Percentiles rank a stretch among this genome's conserved stretches.
Evolutionary conservation across 148 eudicot genomes (phyloP).

Genomic region (Fagopyrum homotropicum): DNA sequence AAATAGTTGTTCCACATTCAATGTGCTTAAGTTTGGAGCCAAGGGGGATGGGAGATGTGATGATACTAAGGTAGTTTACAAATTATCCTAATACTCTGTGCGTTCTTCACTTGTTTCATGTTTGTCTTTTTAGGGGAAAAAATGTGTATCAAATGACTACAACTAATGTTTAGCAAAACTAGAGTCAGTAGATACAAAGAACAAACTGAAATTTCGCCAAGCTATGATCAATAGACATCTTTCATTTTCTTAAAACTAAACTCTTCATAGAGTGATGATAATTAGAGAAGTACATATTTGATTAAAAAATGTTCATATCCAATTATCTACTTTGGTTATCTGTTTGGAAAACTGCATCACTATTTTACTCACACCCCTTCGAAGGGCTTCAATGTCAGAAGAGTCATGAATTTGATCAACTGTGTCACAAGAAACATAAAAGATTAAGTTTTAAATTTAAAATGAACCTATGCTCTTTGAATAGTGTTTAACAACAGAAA

Average conservation of each 20-base stretch:
- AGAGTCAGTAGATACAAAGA: background rate
- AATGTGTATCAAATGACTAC: background rate
- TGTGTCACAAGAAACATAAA: background rate
- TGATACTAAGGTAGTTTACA: constrained; percentile 65
- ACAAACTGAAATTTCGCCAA: background rate
- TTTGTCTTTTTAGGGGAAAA: background rate
- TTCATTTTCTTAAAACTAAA: background rate
- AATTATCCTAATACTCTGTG: background rate
- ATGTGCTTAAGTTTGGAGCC: constrained; percentile 75
- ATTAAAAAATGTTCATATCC: no score
- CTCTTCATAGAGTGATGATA: background rate
- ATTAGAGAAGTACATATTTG: no score
- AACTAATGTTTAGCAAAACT: background rate
- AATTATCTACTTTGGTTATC: no score
- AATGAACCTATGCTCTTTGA: background rate
- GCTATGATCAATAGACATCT: background rate
- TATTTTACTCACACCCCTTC: background rate
- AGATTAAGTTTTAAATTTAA: background rate
- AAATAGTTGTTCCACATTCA: constrained; percentile 19
- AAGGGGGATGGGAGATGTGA: constrained; percentile 71
- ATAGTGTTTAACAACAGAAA: background rate
- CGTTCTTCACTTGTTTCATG: background rate
- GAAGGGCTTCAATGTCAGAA: background rate
- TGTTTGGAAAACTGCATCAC: no score
- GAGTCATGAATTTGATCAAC: background rate